Base-by-base conservation (phyloP, 768 basidiomycete species). In the Suillus plorans region DNA sequence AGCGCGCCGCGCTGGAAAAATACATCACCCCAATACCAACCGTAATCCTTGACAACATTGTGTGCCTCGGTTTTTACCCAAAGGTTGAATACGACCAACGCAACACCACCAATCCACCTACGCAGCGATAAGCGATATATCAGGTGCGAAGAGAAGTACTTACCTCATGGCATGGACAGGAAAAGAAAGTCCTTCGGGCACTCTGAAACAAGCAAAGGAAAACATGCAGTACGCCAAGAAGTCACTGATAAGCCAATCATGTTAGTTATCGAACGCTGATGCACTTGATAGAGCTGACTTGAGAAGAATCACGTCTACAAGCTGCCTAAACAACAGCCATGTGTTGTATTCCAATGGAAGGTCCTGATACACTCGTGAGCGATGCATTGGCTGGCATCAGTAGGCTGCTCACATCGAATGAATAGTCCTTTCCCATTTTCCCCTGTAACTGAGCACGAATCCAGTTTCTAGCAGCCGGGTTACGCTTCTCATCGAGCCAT, bases 51-150 rank as follows among this genome's bases (percentile, higher is more conserved):
- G 66, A 99, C 95, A 58, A 99, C 94, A 62, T 94, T 86, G 75
- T 99, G 97, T 0, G 97, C 97, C 73, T 99, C 97, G 2, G 91
- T 92, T 75, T 99, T 99, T 67, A 99, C 95, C 95, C 96, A 99
- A 42, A 99, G 84, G 76, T 99, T 99, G 83, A 99, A 99, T 25
- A 84, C 85, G 73, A 99, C 95, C 31, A 99, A 80, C 0, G 86
- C 84, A 65, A 92, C 74, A 5, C 97, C 97, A 25, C 90, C 90
- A 53, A 91, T 77, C 97, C 97, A 99, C 69, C 94, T 94, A 64
- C 3, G 64, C 25, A 56, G 47, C 53, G 41, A 64, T 70, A 67
- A 45, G 63, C 67, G 37, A 25, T 12, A 20, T 63, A 25, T 36
- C 61, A 31, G 41, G 59, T 14, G 56, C 1, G 58, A 31, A 67